These are phyloP conservation scores for Metarhizium robertsii DNA, from an alignment of 2,329 filamentous ascomycete genomes.

Conservation along the genomic window DNA sequence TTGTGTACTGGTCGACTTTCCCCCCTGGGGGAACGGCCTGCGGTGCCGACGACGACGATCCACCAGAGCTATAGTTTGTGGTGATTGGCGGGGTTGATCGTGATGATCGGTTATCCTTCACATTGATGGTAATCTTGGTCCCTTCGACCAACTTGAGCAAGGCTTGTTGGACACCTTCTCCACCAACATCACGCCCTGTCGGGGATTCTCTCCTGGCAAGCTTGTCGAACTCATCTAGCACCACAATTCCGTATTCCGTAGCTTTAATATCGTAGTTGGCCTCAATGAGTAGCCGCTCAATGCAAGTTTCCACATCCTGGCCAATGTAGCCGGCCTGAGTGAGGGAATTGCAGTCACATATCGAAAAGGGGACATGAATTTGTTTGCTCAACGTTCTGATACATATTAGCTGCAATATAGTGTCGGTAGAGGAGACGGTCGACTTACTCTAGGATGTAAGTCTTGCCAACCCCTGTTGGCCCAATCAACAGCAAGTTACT, in stretches of 20 bases:
- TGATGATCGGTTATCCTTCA: slow-evolving; percentile 64
- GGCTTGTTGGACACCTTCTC: slow-evolving; percentile 94
- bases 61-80: slow-evolving; percentile 39
- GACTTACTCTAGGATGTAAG: slow-evolving; percentile 69
- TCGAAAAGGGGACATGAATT: slow-evolving; percentile 90
- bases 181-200: slow-evolving; percentile 88
- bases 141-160: slow-evolving; percentile 94
- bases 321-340: slow-evolving; percentile 97
- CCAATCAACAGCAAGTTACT: slow-evolving; percentile 88
- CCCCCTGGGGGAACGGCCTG: slow-evolving; percentile 36
- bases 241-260: slow-evolving; percentile 87
- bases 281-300: slow-evolving; percentile 81
- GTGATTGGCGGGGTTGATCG: slow-evolving; percentile 43
- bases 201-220: slow-evolving; percentile 80
- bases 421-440: neutral
- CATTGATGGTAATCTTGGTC: slow-evolving; percentile 83
- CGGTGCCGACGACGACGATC: slow-evolving; percentile 33
- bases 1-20: slow-evolving; percentile 56
- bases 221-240: slow-evolving; percentile 96
- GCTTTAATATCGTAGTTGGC: slow-evolving; percentile 80
- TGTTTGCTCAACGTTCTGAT: slow-evolving; percentile 77
- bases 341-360: slow-evolving; percentile 91
- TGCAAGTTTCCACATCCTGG: slow-evolving; percentile 93
- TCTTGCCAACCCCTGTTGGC: slow-evolving; percentile 93
- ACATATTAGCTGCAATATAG: slow-evolving; percentile 12